Base-by-base conservation (phyloP, 2,329 filamentous ascomycete species). In the Colletotrichum simmondsii region DNA sequence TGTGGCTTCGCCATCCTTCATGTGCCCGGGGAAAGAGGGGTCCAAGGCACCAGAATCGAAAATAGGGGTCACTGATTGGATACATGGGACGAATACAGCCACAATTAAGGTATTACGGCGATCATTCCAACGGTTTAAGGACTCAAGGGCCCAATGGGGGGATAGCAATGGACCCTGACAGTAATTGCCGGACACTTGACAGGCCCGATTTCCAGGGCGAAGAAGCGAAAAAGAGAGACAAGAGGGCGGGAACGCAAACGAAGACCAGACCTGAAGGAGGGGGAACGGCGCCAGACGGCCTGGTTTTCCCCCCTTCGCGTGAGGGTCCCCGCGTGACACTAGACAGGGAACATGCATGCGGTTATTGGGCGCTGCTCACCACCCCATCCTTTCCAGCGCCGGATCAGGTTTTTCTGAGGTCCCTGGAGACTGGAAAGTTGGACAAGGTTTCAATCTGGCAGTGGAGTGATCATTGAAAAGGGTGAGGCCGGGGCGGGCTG, bases 351-450 rank as follows among this genome's bases (percentile, higher is more conserved):
- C 22, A 64, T 64, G 61, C 46, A 35, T 53, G 61, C 28, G 46
- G 30, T 37, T 8, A 22, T 30, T 37, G 30, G 26, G 49, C 49
- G 61, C 61, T 64, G 19, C 46, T 54, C 14, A 19, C 61, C 10
- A 22, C 49, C 60, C n/a, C 42, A 49, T 49, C 19, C 42, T 49
- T 49, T 53, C 60, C 60, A 35, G 46, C 46, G 61, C 35, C 19
- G 61, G 61, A 64, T 64, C 61, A 64, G 61, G 61, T 64, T 64
- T 64, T 64, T 54, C 24, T 16, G 46, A 35, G 8, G 46, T 64
- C 35, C 61, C 61, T 54, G 46, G 30, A 49, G n/a, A 24, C 11
- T 30, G 22, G 49, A 64, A 64, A 64, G 61, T 64, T 64, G 61
- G 61, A 37, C 49, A 54, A 64, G 61, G 61, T 64, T 64, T 64